Percentiles rank a stretch among this genome's conserved stretches.
Conservation (phyloP, 805 yeast genomes). For the Starmerella geochares region DNA sequence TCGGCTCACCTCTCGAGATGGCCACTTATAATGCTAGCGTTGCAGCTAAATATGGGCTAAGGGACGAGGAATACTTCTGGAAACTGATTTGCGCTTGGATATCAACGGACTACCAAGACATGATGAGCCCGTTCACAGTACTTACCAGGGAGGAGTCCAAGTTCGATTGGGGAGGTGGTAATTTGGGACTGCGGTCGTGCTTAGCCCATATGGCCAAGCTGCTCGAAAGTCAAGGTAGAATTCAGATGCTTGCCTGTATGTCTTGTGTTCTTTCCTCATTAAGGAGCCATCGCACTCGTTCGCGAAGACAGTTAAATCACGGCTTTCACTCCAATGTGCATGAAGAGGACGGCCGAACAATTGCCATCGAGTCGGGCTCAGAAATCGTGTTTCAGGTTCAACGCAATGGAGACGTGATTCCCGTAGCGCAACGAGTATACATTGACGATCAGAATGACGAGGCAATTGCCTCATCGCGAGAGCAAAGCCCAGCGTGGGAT, state of each 20-base stretch:
- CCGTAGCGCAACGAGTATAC: background rate
- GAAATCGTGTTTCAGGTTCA: background rate
- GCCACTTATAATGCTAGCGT: conserved; percentile 63
- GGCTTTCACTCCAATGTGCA: background rate
- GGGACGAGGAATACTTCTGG: conserved; percentile 69
- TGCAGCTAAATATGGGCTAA: conserved; percentile 52
- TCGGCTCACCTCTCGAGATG: conserved; percentile 44
- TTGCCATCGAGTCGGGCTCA: background rate
- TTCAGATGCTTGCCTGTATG: conserved; percentile 71
- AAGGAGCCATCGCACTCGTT: background rate
- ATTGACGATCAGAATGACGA: background rate
- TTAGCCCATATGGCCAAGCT: conserved; percentile 49
- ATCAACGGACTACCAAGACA: conserved; percentile 6
- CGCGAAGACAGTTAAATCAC: background rate
- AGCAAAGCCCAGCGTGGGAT: background rate
- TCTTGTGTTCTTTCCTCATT: conserved; percentile 16
- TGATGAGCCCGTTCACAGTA: conserved; percentile 1
- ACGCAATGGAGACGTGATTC: background rate
- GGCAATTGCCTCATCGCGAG: background rate
- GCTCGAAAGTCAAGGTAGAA: conserved; percentile 53
- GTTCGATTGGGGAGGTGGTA: conserved; percentile 66
- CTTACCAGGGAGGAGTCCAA: conserved; percentile 26
- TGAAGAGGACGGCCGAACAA: background rate
- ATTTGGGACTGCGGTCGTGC: conserved; percentile 55
- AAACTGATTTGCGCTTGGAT: conserved; percentile 28